phyloP scores from a whole-genome alignment of 345 rosid species.

The Noccaea bulbosa region DNA sequence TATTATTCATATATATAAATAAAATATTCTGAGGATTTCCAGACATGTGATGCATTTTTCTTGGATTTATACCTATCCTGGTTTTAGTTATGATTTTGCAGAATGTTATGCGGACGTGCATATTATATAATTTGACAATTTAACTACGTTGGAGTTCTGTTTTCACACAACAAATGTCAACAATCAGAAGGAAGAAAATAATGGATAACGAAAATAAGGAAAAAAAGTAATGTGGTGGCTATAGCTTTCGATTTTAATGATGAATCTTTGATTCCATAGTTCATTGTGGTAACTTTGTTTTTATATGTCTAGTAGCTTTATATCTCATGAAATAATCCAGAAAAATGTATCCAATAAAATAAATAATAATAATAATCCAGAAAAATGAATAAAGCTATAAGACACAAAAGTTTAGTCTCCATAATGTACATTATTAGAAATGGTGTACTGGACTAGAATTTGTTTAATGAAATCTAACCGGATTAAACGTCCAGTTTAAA shows the following conservation, averaged over 20 bases:
- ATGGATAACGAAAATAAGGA: not conserved
- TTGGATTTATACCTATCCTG: constrained; percentile 1
- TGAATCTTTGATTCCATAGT: not conserved
- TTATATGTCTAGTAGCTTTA: too few relatives aligned
- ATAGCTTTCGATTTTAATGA: not conserved
- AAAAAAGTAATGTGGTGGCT: not conserved
- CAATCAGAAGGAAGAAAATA: not conserved
- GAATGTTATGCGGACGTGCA: constrained; percentile 33
- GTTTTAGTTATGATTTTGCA: constrained; percentile 20
- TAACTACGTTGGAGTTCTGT: not conserved
- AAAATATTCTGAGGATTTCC: constrained; percentile 29
- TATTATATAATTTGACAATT: not conserved
- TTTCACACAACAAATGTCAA: not conserved
- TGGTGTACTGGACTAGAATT: not conserved
- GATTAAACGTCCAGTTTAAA: not conserved
- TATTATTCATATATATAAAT: constrained; percentile 20
- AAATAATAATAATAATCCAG: too few relatives aligned
- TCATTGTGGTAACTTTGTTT: not conserved
- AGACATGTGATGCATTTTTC: constrained; percentile 29
- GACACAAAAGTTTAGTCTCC: not conserved
- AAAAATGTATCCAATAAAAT: too few relatives aligned
- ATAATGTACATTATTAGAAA: not conserved
- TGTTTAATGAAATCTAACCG: not conserved
- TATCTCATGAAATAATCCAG: not conserved
- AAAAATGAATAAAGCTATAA: too few relatives aligned